These are phyloP conservation scores for Phoenix roebelenii DNA, from an alignment of 176 grass and related monocot species.

Conservation along the genomic window DNA sequence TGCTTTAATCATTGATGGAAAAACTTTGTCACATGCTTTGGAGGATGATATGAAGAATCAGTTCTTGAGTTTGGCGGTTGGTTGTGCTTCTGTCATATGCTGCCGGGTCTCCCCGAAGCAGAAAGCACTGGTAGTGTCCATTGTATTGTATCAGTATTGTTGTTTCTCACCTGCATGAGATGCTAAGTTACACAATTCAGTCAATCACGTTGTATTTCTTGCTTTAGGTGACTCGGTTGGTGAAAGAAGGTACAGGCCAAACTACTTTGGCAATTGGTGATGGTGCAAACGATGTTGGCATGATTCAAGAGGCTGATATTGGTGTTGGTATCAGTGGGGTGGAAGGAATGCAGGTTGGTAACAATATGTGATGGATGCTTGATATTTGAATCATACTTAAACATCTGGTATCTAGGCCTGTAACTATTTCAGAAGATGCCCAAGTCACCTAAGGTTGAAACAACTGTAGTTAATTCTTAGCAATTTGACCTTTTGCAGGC, in stretches of 20 bases:
- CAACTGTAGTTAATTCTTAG: no score
- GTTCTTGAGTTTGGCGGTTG: conserved; percentile 83
- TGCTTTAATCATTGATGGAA: conserved; percentile 97
- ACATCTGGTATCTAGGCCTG: no score
- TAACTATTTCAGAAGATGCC: no score
- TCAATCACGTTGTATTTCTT: conserved; percentile 6
- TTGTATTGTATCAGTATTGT: neutral
- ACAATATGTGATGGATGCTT: neutral
- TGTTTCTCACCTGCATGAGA: no score
- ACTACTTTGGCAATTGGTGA: conserved; percentile 97
- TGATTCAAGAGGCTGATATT: conserved; percentile 99
- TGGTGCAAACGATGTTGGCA: conserved; percentile 99
- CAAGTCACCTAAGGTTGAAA: no score
- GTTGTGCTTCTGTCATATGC: conserved; percentile 97
- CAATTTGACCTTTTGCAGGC: conserved; percentile 40
- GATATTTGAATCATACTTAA: no score
- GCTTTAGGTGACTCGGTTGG: conserved; percentile 79
- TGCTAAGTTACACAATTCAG: no score
- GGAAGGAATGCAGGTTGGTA: conserved; percentile 91
- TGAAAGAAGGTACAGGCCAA: conserved; percentile 92
- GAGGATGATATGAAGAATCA: conserved; percentile 85
- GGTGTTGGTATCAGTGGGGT: conserved; percentile 99
- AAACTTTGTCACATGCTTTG: conserved; percentile 69
- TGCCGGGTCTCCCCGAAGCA: conserved; percentile 95
- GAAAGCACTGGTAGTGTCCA: conserved; percentile 81